A percentile compares a stretch with the other conserved stretches of the same genome.
Conservation (phyloP, 768 basidiomycete species). For the Boletus pseudopeckii region DNA sequence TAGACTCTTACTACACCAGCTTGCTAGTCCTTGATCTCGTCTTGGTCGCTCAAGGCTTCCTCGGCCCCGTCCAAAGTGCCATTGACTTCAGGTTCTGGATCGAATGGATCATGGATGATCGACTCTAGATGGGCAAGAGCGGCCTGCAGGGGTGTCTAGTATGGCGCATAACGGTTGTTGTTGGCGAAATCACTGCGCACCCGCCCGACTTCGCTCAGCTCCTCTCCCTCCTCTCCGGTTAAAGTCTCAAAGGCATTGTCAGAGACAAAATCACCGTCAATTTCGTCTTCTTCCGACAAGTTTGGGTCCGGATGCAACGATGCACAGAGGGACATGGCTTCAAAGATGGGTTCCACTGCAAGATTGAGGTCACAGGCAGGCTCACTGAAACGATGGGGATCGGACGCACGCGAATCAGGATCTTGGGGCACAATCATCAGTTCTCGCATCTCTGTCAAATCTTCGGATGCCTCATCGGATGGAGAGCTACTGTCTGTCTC, state of each 20-base stretch:
- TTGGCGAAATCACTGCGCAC: constrained; percentile 88
- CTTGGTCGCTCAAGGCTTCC: constrained; percentile 13
- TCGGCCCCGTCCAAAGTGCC: constrained; percentile 13
- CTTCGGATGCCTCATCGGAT: constrained; percentile 34
- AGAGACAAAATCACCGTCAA: constrained; percentile 56
- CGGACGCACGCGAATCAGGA: constrained; percentile 53
- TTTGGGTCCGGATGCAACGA: constrained; percentile 76
- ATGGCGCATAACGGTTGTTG: constrained; percentile 76
- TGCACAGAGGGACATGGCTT: constrained; percentile 81
- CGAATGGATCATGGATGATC: constrained; percentile 61
- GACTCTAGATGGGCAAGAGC: constrained; percentile 81
- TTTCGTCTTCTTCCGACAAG: constrained; percentile 41
- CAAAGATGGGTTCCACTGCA: constrained; percentile 81
- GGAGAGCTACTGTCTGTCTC: constrained; percentile 43
- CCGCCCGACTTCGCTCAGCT: constrained; percentile 86
- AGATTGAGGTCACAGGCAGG: not conserved
- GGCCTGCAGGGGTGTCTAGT: constrained; percentile 72
- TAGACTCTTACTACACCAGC: not conserved
- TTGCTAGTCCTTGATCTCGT: constrained; percentile 10
- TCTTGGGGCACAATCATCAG: constrained; percentile 70
- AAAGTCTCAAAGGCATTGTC: constrained; percentile 48
- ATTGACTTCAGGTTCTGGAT: constrained; percentile 13
- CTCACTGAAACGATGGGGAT: not conserved
- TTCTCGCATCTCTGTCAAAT: constrained; percentile 67
- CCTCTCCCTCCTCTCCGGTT: constrained; percentile 55